phyloP scores from a whole-genome alignment of 2,329 filamentous ascomycete genomes.

The Calonectria hongkongensis region DNA sequence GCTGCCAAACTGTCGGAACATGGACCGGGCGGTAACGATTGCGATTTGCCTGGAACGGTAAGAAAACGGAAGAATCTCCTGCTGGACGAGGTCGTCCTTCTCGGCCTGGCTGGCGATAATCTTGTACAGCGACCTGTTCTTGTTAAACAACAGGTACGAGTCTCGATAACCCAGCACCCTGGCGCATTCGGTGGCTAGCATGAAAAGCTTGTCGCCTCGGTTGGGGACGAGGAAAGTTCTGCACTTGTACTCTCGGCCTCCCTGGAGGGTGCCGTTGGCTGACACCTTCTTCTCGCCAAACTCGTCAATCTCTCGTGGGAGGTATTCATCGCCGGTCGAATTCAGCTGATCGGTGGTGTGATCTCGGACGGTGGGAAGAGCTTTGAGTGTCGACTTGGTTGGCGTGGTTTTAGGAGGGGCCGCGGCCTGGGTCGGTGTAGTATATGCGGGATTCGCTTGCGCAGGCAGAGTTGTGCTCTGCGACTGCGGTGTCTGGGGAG shows the following conservation, averaged over 20 bases:
- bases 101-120: conserved; percentile 97
- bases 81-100: conserved; percentile 95
- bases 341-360: conserved; percentile 98
- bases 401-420: conserved; percentile 87
- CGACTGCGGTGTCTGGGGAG: conserved; percentile 74
- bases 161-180: conserved; percentile 95
- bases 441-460: conserved; percentile 64
- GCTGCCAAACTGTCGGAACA: conserved; percentile 99
- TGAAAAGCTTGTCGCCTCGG: conserved; percentile 94
- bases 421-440: conserved; percentile 62
- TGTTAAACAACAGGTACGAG: conserved; percentile 99
- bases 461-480: conserved; percentile 67
- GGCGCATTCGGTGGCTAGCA: conserved; percentile 98
- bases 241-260: conserved; percentile 91
- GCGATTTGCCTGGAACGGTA: conserved; percentile 99
- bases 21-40: conserved; percentile 96
- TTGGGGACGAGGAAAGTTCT: conserved; percentile 95
- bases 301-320: conserved; percentile 94
- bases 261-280: conserved; percentile 85
- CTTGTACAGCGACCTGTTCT: conserved; percentile 96
- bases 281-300: conserved; percentile 96
- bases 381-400: conserved; percentile 90
- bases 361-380: conserved; percentile 94
- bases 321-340: conserved; percentile 92
- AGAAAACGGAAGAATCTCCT: conserved; percentile 97